Base-by-base conservation (phyloP, 2,329 filamentous ascomycete species). In the Aspergillus sp. region DNA sequence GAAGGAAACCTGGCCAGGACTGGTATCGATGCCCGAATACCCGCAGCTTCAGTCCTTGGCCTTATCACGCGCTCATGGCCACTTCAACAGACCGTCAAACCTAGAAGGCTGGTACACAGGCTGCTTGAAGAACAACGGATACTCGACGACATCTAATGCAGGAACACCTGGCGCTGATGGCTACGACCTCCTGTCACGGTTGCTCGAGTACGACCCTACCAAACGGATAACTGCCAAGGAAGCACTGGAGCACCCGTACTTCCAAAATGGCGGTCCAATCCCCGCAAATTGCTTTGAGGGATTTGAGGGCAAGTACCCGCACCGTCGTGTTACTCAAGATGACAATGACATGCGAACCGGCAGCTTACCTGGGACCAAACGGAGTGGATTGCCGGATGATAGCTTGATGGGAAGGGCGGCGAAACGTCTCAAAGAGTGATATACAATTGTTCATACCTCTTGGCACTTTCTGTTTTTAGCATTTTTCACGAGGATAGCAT, bases 321-420 rank as follows among this genome's bases (percentile, higher is more conserved):
- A 90, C 59, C 79, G 93, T 6, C 81, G 91, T 39, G 90, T 98
- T 33, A 95, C 86, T 56, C 85, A 94, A 57, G 93, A 98, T 59
- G 90, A 96, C 62, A 95, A 95, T 57, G 93, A 97, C 66, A 96
- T 97, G 44, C 77, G 88, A n/a, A 90, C 88, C 0, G 84, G 85
- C 35, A 95, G 89, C 64, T 67, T 96, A 31, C 89, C 91, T 0
- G 93, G 91, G 0, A 95, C 90, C 0, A 97, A 97, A 71, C 76
- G 90, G 47, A 91, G 86, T 51, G 91, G 87, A 0, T 61, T 95
- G 33, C 86, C 86, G 0, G 91, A 97, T 59, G 91, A 96, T 65
- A 77, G 73, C 41, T 60, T 94, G n/a, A 72, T 83, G 36, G 70
- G 71, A 13, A 61, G 75, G 44, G 73, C 76, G 10, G 62, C 73